A percentile compares a stretch with the other conserved stretches of the same genome.
Conservation (phyloP, 2,329 filamentous ascomycete genomes). For the Keithomyces neogunnii region DNA sequence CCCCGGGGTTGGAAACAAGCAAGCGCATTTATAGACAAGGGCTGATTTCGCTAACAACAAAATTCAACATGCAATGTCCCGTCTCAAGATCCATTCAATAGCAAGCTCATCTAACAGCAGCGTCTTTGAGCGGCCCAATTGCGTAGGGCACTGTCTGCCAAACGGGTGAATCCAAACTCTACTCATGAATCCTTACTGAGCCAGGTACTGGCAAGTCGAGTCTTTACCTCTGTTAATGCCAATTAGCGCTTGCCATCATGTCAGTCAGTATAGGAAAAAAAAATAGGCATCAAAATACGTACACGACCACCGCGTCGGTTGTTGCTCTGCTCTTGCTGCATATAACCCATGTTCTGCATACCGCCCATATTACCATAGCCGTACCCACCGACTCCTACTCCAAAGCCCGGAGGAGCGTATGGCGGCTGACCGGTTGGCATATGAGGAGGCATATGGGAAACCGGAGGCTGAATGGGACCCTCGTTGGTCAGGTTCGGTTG, state of each 20-base stretch:
- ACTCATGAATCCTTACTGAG: neutral
- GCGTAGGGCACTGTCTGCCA: slow-evolving; percentile 6
- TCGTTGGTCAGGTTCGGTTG: slow-evolving; percentile 41
- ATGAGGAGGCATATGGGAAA: slow-evolving; percentile 26
- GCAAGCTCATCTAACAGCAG: neutral
- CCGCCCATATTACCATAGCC: slow-evolving; percentile 42
- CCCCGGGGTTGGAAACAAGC: slow-evolving; percentile 5
- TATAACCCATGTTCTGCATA: slow-evolving; percentile 38
- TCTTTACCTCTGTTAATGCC: slow-evolving; percentile 15
- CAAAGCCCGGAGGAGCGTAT: slow-evolving; percentile 43
- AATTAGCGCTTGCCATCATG: slow-evolving; percentile 3
- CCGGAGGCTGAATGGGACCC: slow-evolving; percentile 40
- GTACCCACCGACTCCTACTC: slow-evolving; percentile 36
- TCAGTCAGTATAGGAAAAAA: neutral
- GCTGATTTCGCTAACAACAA: slow-evolving; percentile 1
- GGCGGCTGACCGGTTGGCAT: slow-evolving; percentile 34
- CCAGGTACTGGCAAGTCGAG: neutral
- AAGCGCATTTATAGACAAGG: neutral
- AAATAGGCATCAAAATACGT: slow-evolving; percentile 22
- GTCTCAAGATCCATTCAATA: neutral
- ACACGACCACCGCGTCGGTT: slow-evolving; percentile 47
- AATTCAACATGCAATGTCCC: slow-evolving; percentile 2
- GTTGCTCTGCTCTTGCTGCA: slow-evolving; percentile 46
- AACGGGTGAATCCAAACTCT: slow-evolving; percentile 1
- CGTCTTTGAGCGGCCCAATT: neutral